Percentiles rank a stretch among this genome's conserved stretches.
Evolutionary conservation across 2,329 filamentous ascomycete genomes (phyloP).

Genomic region (Thelonectria blattea): DNA sequence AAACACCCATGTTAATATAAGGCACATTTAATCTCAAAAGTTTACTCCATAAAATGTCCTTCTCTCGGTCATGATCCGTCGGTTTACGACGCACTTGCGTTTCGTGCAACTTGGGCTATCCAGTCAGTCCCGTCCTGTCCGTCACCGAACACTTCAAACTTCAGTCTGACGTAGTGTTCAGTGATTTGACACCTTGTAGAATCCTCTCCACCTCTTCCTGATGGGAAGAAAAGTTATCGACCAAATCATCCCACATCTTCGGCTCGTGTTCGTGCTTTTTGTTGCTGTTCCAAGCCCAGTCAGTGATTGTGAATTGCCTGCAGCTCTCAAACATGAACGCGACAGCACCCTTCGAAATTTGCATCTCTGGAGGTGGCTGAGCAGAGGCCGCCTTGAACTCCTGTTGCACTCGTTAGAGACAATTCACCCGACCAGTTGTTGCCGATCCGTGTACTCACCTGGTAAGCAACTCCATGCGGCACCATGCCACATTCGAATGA

Average conservation of each 20-base stretch:
- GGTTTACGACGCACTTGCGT: no score
- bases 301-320: slow-evolving; percentile 32
- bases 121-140: no score
- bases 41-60: neutral
- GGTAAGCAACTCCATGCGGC: slow-evolving; percentile 28
- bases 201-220: slow-evolving; percentile 30
- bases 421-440: rapidly evolving
- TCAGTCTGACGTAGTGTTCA: neutral
- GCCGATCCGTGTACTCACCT: neutral
- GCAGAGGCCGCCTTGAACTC: slow-evolving; percentile 34
- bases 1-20: neutral
- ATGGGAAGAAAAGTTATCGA: slow-evolving; percentile 34
- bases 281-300: slow-evolving; percentile 35
- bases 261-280: slow-evolving; percentile 38
- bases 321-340: slow-evolving; percentile 39
- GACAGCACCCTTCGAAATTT: slow-evolving; percentile 33
- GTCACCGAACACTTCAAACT: no score
- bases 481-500: slow-evolving; percentile 28
- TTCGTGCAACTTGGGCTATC: no score
- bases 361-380: slow-evolving; percentile 25
- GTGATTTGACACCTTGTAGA: slow-evolving; percentile 1
- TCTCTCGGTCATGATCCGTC: neutral
- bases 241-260: slow-evolving; percentile 36
- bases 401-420: neutral
- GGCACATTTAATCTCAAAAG: neutral